These are phyloP conservation scores for Astragalus glycyphyllos DNA, from an alignment of 306 rosid species.

Conservation along the genomic window DNA sequence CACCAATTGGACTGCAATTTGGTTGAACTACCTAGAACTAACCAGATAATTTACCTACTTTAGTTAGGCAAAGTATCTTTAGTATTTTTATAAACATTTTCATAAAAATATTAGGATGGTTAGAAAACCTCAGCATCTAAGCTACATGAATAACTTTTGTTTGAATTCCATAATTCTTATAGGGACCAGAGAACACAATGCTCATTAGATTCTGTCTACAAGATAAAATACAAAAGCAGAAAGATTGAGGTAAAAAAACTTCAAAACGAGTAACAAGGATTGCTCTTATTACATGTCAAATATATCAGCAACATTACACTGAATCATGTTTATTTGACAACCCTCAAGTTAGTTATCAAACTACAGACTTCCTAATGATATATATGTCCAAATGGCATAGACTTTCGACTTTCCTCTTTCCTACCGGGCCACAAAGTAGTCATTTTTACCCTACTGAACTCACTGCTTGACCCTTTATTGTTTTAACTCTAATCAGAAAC, in stretches of 20 bases:
- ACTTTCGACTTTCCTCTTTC: conserved; percentile 1
- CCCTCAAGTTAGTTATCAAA: conserved; percentile 18
- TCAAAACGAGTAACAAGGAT: conserved; percentile 28
- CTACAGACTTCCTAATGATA: neutral
- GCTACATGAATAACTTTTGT: too few species aligned
- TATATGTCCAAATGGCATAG: neutral
- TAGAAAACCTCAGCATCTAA: too few species aligned
- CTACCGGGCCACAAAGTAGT: neutral
- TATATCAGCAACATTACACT: conserved; percentile 25
- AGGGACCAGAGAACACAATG: conserved; percentile 10
- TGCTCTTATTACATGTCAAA: conserved; percentile 36
- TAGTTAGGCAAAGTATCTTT: too few species aligned
- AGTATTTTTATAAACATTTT: too few species aligned
- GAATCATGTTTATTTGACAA: conserved; percentile 37
- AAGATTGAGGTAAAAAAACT: conserved; percentile 3
- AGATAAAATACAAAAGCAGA: conserved; percentile 36
- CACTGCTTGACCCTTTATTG: conserved; percentile 20
- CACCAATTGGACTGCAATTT: too few species aligned
- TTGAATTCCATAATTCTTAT: neutral
- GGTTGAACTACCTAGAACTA: too few species aligned
- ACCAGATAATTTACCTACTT: too few species aligned
- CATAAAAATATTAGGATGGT: too few species aligned
- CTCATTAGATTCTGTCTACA: conserved; percentile 6
- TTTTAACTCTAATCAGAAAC: neutral
- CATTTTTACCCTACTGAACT: neutral